Evolutionary conservation across 805 yeast genomes (phyloP), one percentile per base, ranked within the genome.

Genomic region (Cyberlindnera petersonii): DNA sequence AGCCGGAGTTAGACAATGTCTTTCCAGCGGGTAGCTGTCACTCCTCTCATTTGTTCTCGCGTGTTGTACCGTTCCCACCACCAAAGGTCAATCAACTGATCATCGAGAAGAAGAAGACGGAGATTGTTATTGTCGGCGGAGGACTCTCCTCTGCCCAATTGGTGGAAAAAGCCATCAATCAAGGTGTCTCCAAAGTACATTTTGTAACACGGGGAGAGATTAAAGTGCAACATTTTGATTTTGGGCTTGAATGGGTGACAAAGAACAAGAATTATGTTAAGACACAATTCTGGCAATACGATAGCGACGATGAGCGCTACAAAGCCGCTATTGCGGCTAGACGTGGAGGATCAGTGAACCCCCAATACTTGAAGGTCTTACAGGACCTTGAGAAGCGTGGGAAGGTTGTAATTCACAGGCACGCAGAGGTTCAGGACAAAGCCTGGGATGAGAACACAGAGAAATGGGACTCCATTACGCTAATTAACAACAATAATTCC

Each of bases 181-280:
- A 46, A 7, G 68, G 68, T 1, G 52, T 66, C 10, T 39, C 47
- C 10, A 56, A 59, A 17, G 65, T 67, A 1, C 57, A 60, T 28
- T 54, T 66, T 6, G 37, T 69, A 10, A 46, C 66, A 10, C 49
- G 74, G 28, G 48, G 53, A 18, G 66, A 70, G 1, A 40, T 68
- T 24, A 69, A 66, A 39, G 59, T 69, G 33, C 69, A 70, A 49
- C 74, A 69, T 43, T 70, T 70, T 53, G 74, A 69, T 41, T 69
- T 69, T 44, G 72, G 68, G 43, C 53, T 69, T 33, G 74, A 69
- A 39, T 70, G 74, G 74, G 74, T 69, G 14, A 66, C 74, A n/a
- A 70, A 69, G 44, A 69, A 68, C 50, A 64, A 65, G 42, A 70
- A 68, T 40, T 66, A 64, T 19, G 64, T 66, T 50, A 69, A 68